Conservation (phyloP, 2,329 filamentous ascomycete genomes). For the Aspergillaceae sp. region DNA sequence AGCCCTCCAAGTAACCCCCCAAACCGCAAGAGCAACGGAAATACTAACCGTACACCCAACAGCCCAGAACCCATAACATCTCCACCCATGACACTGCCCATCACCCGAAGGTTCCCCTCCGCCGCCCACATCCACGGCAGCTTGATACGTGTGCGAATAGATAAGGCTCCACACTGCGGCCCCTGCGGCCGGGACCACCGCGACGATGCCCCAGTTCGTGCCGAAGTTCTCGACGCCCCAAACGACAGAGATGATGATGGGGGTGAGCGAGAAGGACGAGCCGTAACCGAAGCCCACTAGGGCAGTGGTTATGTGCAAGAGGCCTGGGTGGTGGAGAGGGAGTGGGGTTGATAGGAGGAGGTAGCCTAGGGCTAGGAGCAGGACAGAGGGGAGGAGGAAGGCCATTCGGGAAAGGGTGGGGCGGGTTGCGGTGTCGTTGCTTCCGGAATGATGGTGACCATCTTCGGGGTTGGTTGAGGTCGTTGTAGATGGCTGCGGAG, state of each 20-base stretch:
- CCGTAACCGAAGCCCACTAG: constrained; percentile 88
- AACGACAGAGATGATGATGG: constrained; percentile 90
- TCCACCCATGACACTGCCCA: constrained; percentile 67
- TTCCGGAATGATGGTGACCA: constrained; percentile 27
- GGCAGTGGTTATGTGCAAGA: constrained; percentile 79
- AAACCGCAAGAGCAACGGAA: constrained; percentile 64
- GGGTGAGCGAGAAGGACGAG: constrained; percentile 78
- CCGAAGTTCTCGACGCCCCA: constrained; percentile 99
- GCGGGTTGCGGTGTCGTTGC: constrained; percentile 12
- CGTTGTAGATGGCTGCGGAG: constrained; percentile 55
- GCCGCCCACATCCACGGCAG: constrained; percentile 33
- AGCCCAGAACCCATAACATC: constrained; percentile 86
- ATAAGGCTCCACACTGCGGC: constrained; percentile 83
- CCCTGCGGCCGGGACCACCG: constrained; percentile 79
- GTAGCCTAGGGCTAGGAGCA: constrained; percentile 67
- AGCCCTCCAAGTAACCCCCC: constrained; percentile 75
- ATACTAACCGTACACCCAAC: constrained; percentile 63
- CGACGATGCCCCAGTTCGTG: constrained; percentile 94
- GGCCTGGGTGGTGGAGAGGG: constrained; percentile 65
- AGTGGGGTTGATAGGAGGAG: constrained; percentile 70
- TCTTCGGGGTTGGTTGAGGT: constrained; percentile 42
- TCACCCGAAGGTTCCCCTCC: constrained; percentile 21
- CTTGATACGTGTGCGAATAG: constrained; percentile 54
- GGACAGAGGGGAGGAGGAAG: constrained; percentile 68
- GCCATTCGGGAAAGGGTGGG: constrained; percentile 65